Percentiles rank a stretch among this genome's conserved stretches.
phyloP scores from a whole-genome alignment of 1,139 yeast species.

The Taiozyma onychis region DNA sequence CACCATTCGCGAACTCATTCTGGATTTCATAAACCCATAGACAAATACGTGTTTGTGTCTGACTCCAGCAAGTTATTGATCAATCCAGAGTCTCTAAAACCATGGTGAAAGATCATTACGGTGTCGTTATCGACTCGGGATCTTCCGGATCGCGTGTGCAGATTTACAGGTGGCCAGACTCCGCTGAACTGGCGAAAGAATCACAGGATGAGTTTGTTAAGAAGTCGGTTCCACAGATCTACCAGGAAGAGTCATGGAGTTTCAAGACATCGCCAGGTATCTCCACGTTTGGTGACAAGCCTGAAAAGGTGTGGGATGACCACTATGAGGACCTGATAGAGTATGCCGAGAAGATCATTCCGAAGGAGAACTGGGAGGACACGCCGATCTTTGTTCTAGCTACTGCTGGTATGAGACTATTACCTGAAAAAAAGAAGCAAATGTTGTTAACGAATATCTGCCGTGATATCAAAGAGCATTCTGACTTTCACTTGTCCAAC shows the following conservation, averaged over 20 bases:
- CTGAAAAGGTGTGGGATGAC: slow-evolving; percentile 48
- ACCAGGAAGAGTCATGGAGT: slow-evolving; percentile 56
- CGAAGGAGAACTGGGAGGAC: slow-evolving; percentile 41
- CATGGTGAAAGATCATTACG: slow-evolving; percentile 35
- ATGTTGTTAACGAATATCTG: slow-evolving; percentile 50
- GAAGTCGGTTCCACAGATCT: slow-evolving; percentile 56
- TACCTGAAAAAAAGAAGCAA: slow-evolving; percentile 42
- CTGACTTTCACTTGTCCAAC: slow-evolving; percentile 45
- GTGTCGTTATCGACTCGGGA: slow-evolving; percentile 77
- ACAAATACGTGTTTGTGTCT: background rate
- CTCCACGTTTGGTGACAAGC: slow-evolving; percentile 48
- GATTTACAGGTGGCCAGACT: slow-evolving; percentile 62
- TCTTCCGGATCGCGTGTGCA: slow-evolving; percentile 76
- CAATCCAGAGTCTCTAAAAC: background rate
- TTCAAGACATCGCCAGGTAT: slow-evolving; percentile 65
- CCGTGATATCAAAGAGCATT: slow-evolving; percentile 37
- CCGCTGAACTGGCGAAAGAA: slow-evolving; percentile 26
- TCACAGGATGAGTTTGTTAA: slow-evolving; percentile 26
- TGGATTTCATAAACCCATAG: background rate
- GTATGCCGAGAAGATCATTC: slow-evolving; percentile 56
- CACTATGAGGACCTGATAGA: slow-evolving; percentile 53
- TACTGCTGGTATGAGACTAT: slow-evolving; percentile 78
- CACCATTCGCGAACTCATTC: background rate
- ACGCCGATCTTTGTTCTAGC: slow-evolving; percentile 74
- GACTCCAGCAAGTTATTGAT: background rate